phyloP scores from a whole-genome alignment of 140 eudicot species.

The Anethum foeniculum region DNA sequence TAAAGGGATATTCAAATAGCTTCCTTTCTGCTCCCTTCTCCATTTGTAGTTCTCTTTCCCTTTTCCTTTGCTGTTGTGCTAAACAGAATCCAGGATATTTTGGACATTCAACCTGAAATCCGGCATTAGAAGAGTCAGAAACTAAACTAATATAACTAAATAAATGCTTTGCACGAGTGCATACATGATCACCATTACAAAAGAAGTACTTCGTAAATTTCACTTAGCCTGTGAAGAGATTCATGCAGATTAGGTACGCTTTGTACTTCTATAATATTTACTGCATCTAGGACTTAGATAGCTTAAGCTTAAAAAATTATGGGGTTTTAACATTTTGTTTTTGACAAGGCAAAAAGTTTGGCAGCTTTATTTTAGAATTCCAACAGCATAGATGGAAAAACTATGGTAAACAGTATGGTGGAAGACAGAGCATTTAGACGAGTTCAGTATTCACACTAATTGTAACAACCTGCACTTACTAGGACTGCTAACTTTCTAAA shows the following conservation, averaged over 20 bases:
- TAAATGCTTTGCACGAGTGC: neutral
- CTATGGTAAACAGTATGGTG: neutral
- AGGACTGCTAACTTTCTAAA: neutral
- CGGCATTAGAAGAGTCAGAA: constrained; percentile 19
- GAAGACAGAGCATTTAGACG: no score
- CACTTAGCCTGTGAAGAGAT: neutral
- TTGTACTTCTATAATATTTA: neutral
- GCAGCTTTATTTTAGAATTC: neutral
- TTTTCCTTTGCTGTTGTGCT: constrained; percentile 62
- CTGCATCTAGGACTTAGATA: neutral
- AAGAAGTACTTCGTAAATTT: neutral
- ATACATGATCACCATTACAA: neutral
- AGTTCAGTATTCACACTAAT: neutral
- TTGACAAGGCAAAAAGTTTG: neutral
- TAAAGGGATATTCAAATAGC: constrained; percentile 62
- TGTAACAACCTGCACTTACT: neutral
- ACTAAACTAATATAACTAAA: neutral
- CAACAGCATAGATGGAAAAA: neutral
- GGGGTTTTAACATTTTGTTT: neutral
- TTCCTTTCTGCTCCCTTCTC: constrained; percentile 1
- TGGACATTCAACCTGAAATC: constrained; percentile 84
- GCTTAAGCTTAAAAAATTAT: neutral
- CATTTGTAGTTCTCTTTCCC: neutral
- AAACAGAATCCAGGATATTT: constrained; percentile 95
- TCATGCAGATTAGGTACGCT: neutral